A percentile compares a stretch with the other conserved stretches of the same genome.
Evolutionary conservation across 345 rosid species (phyloP).

Genomic region (Eucalyptus erythrocorys): DNA sequence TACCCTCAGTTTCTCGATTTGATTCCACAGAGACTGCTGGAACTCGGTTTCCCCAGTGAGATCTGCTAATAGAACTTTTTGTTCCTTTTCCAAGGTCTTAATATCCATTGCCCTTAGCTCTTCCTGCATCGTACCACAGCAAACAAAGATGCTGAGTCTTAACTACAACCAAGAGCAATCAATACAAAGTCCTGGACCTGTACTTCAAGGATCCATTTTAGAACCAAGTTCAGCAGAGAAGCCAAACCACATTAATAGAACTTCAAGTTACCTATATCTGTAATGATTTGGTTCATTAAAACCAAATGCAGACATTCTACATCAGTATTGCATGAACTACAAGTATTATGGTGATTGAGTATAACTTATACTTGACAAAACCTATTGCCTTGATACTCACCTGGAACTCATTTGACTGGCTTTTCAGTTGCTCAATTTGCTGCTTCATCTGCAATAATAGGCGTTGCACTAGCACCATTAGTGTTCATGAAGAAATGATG

Average conservation of each 20-base stretch:
- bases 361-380: not conserved
- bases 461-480: not conserved
- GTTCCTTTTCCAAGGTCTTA: slow-evolving; percentile 43
- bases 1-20: slow-evolving; percentile 49
- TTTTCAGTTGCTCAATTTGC: slow-evolving; percentile 28
- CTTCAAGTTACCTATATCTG: not conserved
- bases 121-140: slow-evolving; percentile 21
- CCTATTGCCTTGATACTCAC: slow-evolving; percentile 11
- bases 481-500: not conserved
- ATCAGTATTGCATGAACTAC: not conserved
- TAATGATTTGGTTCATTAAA: not conserved
- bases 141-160: not conserved
- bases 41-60: slow-evolving; percentile 43
- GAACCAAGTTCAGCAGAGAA: not conserved
- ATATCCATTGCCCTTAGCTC: slow-evolving; percentile 42
- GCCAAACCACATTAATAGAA: not conserved
- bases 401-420: slow-evolving; percentile 30
- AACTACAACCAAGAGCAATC: not conserved
- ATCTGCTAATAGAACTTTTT: slow-evolving; percentile 38
- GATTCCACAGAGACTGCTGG: slow-evolving; percentile 33
- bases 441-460: slow-evolving; percentile 35
- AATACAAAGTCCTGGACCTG: not conserved
- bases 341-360: not conserved
- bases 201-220: not conserved
- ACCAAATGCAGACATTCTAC: not conserved